Conservation (phyloP, 2,329 filamentous ascomycete species). For the Penicillium polonicum region DNA sequence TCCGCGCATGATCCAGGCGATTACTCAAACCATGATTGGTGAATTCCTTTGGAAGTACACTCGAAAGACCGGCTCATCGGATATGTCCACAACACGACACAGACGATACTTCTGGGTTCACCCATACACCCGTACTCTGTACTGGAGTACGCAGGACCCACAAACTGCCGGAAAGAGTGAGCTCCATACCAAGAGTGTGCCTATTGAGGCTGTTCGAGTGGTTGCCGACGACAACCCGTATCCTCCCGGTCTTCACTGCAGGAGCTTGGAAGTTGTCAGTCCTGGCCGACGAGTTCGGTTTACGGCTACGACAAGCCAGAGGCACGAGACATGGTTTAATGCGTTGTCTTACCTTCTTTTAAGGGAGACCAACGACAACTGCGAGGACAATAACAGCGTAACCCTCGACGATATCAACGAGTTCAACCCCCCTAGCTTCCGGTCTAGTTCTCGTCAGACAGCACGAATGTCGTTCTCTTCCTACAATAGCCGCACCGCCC, state of each 20-base stretch:
- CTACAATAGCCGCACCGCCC: constrained; percentile 71
- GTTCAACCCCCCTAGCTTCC: constrained; percentile 74
- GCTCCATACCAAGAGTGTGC: constrained; percentile 80
- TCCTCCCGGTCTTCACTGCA: constrained; percentile 89
- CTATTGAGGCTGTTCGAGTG: constrained; percentile 88
- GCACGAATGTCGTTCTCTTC: constrained; percentile 68
- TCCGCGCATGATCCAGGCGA: constrained; percentile 97
- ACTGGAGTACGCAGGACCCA: constrained; percentile 93
- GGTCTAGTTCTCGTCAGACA: constrained; percentile 56
- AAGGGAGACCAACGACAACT: constrained; percentile 60
- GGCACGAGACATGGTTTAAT: constrained; percentile 99
- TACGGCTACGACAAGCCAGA: constrained; percentile 86
- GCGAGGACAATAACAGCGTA: constrained; percentile 60
- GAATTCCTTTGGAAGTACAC: constrained; percentile 99
- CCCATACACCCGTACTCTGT: constrained; percentile 91
- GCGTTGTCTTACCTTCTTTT: constrained; percentile 89
- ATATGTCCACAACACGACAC: constrained; percentile 86
- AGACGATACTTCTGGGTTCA: constrained; percentile 99
- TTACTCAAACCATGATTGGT: constrained; percentile 99
- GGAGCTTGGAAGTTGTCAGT: constrained; percentile 87
- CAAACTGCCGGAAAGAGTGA: constrained; percentile 73
- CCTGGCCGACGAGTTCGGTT: constrained; percentile 89
- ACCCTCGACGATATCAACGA: constrained; percentile 66
- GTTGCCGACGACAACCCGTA: constrained; percentile 93
- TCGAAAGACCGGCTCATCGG: constrained; percentile 82